Conservation (phyloP, 2,329 filamentous ascomycete genomes). For the Trichophyton schoenleinii region DNA sequence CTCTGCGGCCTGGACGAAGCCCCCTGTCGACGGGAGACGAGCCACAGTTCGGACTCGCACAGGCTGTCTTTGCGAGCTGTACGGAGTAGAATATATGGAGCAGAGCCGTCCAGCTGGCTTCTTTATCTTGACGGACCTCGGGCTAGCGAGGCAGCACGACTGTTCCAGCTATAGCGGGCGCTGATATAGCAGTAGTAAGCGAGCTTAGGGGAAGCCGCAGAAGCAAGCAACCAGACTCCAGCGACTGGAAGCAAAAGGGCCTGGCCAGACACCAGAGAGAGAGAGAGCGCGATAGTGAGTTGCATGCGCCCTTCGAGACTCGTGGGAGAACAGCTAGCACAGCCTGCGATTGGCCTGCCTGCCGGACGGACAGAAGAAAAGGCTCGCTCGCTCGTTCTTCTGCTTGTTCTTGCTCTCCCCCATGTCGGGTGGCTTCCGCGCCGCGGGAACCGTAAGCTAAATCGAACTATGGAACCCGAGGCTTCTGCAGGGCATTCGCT, state of each 20-base stretch:
- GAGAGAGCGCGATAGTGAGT: no score
- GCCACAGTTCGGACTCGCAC: neutral
- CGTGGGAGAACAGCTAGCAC: neutral
- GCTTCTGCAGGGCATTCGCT: neutral
- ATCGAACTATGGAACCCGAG: neutral
- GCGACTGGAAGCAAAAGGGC: no score
- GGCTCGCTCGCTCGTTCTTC: neutral
- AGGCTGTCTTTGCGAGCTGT: no score
- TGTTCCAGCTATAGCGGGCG: no score
- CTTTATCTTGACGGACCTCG: no score
- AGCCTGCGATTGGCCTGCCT: neutral
- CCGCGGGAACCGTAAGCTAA: neutral
- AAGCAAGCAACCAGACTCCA: no score
- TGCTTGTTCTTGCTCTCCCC: neutral
- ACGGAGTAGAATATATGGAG: no score
- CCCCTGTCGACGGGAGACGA: neutral
- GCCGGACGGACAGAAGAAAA: neutral
- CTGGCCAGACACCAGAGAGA: no score
- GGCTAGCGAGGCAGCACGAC: no score
- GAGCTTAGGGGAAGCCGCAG: no score
- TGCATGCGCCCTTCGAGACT: neutral
- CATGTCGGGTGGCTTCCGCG: neutral
- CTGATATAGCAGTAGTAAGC: no score
- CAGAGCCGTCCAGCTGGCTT: no score
- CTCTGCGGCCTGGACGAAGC: neutral